Base-by-base conservation (phyloP, 73 alveolate species). In the Paramecium sexaurelia region DNA sequence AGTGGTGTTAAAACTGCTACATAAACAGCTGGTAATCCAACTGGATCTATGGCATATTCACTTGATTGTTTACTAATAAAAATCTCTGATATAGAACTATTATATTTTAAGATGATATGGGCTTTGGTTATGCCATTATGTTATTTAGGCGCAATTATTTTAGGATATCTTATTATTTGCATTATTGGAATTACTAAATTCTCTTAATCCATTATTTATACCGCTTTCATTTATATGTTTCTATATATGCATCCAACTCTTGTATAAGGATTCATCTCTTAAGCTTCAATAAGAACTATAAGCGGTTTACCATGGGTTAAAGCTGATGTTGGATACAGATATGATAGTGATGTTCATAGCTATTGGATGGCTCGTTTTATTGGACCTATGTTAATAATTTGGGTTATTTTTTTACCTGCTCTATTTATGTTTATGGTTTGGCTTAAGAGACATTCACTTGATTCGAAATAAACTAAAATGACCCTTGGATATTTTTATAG, bases 101-200 rank as follows among this genome's bases (percentile, higher is more conserved):
- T 78, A 11, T 78, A 78, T 41, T 78, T 78, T n/a, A 78, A 45
- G 27, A 78, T 78, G 90, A 11, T 78, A 1, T 78, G 90, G 90
- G 90, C 90, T 4, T 78, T 78, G 10, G 13, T 78, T 9, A 78
- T 78, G 90, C 90, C 90, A 4, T 19, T 43, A 7, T 8, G 45
- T 32, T 78, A 78, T 43, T 43, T 78, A 15, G 71, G 61, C 1
- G 71, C 35, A 3, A 29, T 78, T 15, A 29, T 78, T 17, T 19
- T 78, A 0, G 90, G 90, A 78, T 78, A 78, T 24, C 55, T 78
- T 19, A 40, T 78, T 11, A 71, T 71, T 6, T 35, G 55, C 17
- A 32, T 71, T 6, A 27, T 71, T 9, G 55, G 56, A 37, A 15
- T 71, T n/a, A 71, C 86, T 3, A 71, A 71, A 71, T 71, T 71